Conservation (phyloP, 2,329 filamentous ascomycete genomes). For the Phyllosticta capitalensis region DNA sequence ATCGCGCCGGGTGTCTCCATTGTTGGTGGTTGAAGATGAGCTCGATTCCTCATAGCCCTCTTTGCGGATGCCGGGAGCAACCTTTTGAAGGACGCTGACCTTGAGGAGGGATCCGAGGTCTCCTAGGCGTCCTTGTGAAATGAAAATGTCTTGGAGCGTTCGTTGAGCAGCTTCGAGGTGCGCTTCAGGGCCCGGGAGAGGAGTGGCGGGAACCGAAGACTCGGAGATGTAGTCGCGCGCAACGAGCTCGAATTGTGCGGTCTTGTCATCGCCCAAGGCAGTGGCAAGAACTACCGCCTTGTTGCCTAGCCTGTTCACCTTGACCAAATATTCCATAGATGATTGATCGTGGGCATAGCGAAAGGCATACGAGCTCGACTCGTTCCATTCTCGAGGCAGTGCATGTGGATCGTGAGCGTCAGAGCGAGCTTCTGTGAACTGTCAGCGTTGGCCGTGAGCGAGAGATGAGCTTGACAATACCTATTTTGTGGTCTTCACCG, state of each 20-base stretch:
- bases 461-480: slow-evolving; percentile 32
- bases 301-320: slow-evolving; percentile 68
- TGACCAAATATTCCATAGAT: slow-evolving; percentile 72
- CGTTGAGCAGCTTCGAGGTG: slow-evolving; percentile 36
- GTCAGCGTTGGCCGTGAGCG: slow-evolving; percentile 13
- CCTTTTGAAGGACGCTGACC: slow-evolving; percentile 70
- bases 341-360: slow-evolving; percentile 81
- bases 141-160: slow-evolving; percentile 53
- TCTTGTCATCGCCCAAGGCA: slow-evolving; percentile 70
- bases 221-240: slow-evolving; percentile 65
- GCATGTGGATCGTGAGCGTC: slow-evolving; percentile 46
- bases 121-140: slow-evolving; percentile 58
- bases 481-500: slow-evolving; percentile 68
- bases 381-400: slow-evolving; percentile 74
- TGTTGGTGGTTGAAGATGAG: slow-evolving; percentile 17
- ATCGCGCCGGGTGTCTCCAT: slow-evolving; percentile 33
- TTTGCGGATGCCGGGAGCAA: slow-evolving; percentile 67
- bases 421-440: slow-evolving; percentile 45
- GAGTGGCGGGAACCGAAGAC: slow-evolving; percentile 44
- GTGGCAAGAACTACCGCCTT: slow-evolving; percentile 79
- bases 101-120: slow-evolving; percentile 65
- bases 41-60: slow-evolving; percentile 62
- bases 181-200: slow-evolving; percentile 20
- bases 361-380: slow-evolving; percentile 63
- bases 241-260: slow-evolving; percentile 64